Conservation (phyloP, 805 yeast species). For the Zygosaccharomyces rouxii region DNA sequence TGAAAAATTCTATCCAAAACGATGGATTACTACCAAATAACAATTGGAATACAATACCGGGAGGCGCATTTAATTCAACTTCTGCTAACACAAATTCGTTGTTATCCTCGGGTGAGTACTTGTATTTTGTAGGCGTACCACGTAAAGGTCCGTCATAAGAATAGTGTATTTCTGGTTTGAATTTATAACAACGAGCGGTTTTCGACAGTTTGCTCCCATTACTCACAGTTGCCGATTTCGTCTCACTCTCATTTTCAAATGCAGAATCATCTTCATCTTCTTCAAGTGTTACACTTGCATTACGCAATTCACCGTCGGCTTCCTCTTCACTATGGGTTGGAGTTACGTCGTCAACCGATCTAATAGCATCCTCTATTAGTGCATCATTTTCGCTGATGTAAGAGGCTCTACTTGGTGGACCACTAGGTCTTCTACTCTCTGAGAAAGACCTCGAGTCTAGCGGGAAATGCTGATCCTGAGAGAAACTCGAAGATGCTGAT, state of each 20-base stretch:
- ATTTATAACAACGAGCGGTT: conserved; percentile 15
- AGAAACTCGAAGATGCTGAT: conserved; percentile 3
- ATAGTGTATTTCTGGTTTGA: conserved; percentile 39
- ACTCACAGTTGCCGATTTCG: conserved; percentile 20
- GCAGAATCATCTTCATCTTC: conserved; percentile 27
- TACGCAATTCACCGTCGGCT: conserved; percentile 35
- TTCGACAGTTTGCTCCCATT: background rate
- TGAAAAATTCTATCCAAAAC: conserved; percentile 42
- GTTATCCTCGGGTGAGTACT: conserved; percentile 41
- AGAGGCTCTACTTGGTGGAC: conserved; percentile 30
- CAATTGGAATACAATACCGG: conserved; percentile 68
- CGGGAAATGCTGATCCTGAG: background rate
- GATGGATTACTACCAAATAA: conserved; percentile 57
- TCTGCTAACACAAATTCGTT: conserved; percentile 52
- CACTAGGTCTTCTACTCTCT: conserved; percentile 10
- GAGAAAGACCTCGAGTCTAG: conserved; percentile 8
- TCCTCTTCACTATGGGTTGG: conserved; percentile 21
- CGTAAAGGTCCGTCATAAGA: conserved; percentile 58
- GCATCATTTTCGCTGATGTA: conserved; percentile 23
- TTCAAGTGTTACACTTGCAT: conserved; percentile 27
- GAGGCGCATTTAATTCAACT: conserved; percentile 58
- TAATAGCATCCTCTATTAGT: conserved; percentile 34
- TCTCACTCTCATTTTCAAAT: conserved; percentile 19
- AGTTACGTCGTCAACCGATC: conserved; percentile 44
- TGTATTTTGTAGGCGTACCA: conserved; percentile 55